Evolutionary conservation across 768 basidiomycete genomes (phyloP).

Genomic region (Tulasnella sp.): DNA sequence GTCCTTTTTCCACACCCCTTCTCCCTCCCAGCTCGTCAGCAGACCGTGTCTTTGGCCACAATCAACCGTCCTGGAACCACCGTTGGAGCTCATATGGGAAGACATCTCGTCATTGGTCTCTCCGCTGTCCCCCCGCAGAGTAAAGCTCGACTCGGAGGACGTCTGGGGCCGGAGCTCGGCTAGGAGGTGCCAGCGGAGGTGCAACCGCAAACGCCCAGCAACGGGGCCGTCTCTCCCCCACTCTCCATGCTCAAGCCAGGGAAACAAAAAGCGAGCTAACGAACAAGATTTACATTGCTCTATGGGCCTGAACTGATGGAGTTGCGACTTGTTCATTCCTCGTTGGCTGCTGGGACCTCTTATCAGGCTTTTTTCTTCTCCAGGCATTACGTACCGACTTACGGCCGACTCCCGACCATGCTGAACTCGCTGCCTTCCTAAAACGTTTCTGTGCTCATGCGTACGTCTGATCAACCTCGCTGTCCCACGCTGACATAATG

Average conservation of each 20-base stretch:
- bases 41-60: background rate
- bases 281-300: background rate
- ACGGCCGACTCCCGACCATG: background rate
- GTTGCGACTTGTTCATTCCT: background rate
- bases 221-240: background rate
- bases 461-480: background rate
- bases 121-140: background rate
- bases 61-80: background rate
- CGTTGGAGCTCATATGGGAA: background rate
- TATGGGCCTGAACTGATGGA: background rate
- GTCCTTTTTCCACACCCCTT: background rate
- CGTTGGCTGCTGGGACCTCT: background rate
- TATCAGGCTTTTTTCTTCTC: background rate
- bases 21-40: background rate
- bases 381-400: background rate
- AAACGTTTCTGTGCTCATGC: background rate
- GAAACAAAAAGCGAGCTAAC: background rate
- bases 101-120: background rate
- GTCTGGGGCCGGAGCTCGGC: background rate
- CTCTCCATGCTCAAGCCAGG: background rate
- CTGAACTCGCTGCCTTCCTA: background rate
- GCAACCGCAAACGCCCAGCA: background rate
- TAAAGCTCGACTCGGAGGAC: background rate
- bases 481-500: background rate
- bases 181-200: background rate